Evolutionary conservation across 2,329 filamentous ascomycete genomes (phyloP), one percentile per base, ranked within the genome.

Genomic region (Fusarium zealandicum): DNA sequence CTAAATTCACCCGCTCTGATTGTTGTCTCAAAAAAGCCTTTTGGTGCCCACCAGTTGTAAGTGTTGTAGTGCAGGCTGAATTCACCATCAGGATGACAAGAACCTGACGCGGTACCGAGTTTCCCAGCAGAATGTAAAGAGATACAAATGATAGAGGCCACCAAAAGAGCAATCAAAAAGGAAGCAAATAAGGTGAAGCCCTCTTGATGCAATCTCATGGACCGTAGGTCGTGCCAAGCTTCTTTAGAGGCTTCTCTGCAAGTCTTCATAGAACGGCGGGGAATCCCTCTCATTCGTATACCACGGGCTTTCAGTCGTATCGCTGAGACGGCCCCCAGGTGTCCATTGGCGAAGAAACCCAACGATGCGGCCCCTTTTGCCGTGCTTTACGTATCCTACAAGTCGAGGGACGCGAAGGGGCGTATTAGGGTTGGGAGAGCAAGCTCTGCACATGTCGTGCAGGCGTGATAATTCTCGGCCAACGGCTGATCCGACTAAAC

Each of bases 11-110:
- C 46, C 17, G 35, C 25, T 6, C 32, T 5, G 1, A 61, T 25
- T 0, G 47, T 61, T 3, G 57, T 32, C 3, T 57, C 31, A 4
- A 61, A 61, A 6, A 57, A 57, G 2, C 36, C 32, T 3, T 20
- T 25, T 0, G 30, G 25, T 1, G 22, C 46, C 57, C 57, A 57
- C 39, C 32, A 60, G 1, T 56, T 25, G 7, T 43, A 43, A 0
- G 1, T 0, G 2, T 27, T 37, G 2, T 17, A 10, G 11, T 35
- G 31, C 3, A 35, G 17, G 6, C 44, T 37, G 9, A 53, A 49
- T 6, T 27, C n/a, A 2, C 31, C 17, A 17, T 51, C 40, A 4
- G 27, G 39, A 2, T 44, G 46, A 2, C 57, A 61, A 4, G 16
- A 6, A 5, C 36, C 28, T 7, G 22, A 17, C 16, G 17, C 12